Evolutionary conservation across 164 flowering plant genomes (phyloP).

Genomic region (Vitis rupestris): DNA sequence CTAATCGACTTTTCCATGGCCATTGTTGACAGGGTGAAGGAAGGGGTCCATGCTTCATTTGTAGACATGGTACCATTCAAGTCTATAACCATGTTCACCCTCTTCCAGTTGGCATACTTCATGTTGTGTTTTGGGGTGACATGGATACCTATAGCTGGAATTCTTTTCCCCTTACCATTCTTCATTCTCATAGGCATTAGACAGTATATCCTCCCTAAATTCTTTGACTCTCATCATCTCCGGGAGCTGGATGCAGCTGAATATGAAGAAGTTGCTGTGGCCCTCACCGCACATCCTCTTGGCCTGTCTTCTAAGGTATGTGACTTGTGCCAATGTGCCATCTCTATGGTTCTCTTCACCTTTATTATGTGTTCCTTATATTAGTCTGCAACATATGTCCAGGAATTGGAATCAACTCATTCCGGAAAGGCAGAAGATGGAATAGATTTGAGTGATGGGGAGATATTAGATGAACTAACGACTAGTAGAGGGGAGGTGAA

Average conservation of each 20-base stretch:
- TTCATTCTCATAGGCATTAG: constrained; percentile 41
- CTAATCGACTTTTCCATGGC: neutral
- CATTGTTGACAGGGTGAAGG: constrained; percentile 32
- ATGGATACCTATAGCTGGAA: constrained; percentile 56
- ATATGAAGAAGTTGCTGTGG: constrained; percentile 20
- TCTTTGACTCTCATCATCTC: constrained; percentile 26
- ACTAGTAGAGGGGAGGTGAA: constrained; percentile 44
- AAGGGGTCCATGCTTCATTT: constrained; percentile 41
- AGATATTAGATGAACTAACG: constrained; percentile 2
- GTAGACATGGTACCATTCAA: constrained; percentile 42
- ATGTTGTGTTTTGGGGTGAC: constrained; percentile 47
- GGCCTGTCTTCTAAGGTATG: too few relatives aligned
- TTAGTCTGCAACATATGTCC: neutral
- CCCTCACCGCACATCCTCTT: neutral
- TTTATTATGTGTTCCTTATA: too few relatives aligned
- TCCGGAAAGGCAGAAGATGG: neutral
- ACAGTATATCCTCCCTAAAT: constrained; percentile 38
- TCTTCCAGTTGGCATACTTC: constrained; percentile 39
- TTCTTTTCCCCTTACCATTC: constrained; percentile 48
- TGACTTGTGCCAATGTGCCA: too few relatives aligned
- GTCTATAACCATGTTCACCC: constrained; percentile 28
- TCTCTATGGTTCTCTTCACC: too few relatives aligned
- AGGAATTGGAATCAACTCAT: neutral
- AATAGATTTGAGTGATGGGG: neutral
- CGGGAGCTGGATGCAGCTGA: constrained; percentile 48